phyloP scores from a whole-genome alignment of 75 land plant genomes.

The Selaginella moellendorffii region DNA sequence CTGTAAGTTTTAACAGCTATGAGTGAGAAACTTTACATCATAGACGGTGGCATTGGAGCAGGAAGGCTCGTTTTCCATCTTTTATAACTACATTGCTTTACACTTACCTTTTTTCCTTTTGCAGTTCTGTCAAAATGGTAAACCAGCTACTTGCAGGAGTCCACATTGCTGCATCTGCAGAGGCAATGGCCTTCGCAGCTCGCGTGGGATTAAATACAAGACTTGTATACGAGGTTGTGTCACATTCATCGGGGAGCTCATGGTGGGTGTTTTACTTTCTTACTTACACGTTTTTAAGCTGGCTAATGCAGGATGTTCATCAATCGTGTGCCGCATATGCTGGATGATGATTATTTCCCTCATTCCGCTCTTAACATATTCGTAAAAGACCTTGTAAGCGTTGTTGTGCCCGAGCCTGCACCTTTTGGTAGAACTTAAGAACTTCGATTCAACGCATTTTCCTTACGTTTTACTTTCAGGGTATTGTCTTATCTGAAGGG shows the following conservation, averaged over 20 bases:
- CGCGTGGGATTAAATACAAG: conserved; percentile 65
- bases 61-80: conserved; percentile 39
- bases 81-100: neutral
- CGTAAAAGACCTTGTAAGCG: conserved; percentile 84
- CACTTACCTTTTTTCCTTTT: neutral
- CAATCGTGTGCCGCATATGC: conserved; percentile 50
- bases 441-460: neutral
- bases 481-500: conserved; percentile 46
- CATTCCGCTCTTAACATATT: conserved; percentile 89
- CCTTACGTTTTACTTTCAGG: conserved; percentile 29
- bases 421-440: neutral
- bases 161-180: conserved; percentile 68
- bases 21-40: conserved; percentile 37
- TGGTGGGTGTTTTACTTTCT: conserved; percentile 29
- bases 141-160: conserved; percentile 61
- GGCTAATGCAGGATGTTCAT: conserved; percentile 52
- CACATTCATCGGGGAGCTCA: conserved; percentile 95
- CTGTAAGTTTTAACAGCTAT: conserved; percentile 37
- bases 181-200: conserved; percentile 80
- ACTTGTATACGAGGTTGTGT: conserved; percentile 73
- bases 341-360: conserved; percentile 38
- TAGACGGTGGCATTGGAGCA: conserved; percentile 58
- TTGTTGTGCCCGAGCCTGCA: too few relatives aligned
- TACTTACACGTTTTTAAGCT: neutral
- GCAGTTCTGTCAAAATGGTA: conserved; percentile 70